Conservation (phyloP, 805 yeast genomes). For the Jamesozyma hellenica region DNA sequence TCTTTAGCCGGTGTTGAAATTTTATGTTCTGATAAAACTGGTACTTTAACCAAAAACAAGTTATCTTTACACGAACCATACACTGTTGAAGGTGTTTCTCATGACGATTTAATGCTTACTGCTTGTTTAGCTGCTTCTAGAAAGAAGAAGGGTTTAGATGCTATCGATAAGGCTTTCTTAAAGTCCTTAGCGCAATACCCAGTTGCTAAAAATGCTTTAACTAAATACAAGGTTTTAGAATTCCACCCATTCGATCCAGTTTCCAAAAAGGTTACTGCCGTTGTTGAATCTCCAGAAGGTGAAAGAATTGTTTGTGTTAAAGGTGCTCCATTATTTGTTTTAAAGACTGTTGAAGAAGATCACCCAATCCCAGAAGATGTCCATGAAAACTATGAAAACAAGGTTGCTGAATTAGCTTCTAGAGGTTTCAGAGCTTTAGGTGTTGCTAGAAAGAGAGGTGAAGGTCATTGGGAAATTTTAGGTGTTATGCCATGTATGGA, state of each 20-base stretch:
- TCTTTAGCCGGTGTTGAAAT: conserved; percentile 96
- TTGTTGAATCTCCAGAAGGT: conserved; percentile 92
- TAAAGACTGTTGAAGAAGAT: conserved; percentile 94
- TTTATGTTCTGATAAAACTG: conserved; percentile 96
- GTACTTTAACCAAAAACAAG: conserved; percentile 96
- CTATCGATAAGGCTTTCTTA: conserved; percentile 93
- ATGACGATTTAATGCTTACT: conserved; percentile 93
- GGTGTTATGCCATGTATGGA: conserved; percentile 99
- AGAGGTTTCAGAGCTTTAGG: conserved; percentile 98
- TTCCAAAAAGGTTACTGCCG: conserved; percentile 90
- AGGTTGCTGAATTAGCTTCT: conserved; percentile 94
- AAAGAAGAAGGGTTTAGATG: conserved; percentile 97
- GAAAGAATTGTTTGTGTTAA: conserved; percentile 91
- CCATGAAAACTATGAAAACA: conserved; percentile 90
- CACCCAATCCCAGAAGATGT: conserved; percentile 92
- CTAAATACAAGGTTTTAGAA: conserved; percentile 88
- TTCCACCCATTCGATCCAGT: conserved; percentile 98
- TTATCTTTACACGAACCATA: conserved; percentile 92
- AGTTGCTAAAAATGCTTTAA: conserved; percentile 82
- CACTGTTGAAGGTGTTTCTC: conserved; percentile 94
- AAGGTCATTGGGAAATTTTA: conserved; percentile 94
- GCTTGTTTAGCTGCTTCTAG: conserved; percentile 97
- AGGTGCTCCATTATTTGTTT: conserved; percentile 96
- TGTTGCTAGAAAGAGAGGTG: conserved; percentile 98
- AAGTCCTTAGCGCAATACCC: conserved; percentile 83